Evolutionary conservation across 148 eudicot species (phyloP).

Genomic region (Amaranthus palmeri): DNA sequence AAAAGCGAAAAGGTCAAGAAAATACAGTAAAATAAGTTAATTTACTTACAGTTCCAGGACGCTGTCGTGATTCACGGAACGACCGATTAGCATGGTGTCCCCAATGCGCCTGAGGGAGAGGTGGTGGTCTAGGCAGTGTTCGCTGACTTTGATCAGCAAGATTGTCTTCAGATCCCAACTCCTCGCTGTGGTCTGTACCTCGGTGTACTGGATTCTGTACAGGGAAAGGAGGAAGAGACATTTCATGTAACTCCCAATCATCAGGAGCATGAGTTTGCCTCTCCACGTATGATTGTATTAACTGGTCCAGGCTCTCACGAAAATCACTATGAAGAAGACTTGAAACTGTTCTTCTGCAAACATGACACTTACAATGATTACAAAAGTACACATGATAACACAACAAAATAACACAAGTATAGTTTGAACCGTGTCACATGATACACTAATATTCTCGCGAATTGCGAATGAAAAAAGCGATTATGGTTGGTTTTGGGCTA

Average conservation of each 20-base stretch:
- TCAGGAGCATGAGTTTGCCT: conserved; percentile 60
- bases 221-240: conserved; percentile 28
- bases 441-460: too few relatives aligned
- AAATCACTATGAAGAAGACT: conserved; percentile 87
- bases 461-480: too few relatives aligned
- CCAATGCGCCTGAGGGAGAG: conserved; percentile 38
- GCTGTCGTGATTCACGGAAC: conserved; percentile 33
- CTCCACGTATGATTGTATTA: conserved; percentile 79
- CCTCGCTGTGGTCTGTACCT: conserved; percentile 32
- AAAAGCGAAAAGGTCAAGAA: background rate
- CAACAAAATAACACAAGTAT: background rate
- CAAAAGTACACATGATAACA: background rate
- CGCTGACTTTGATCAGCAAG: conserved; percentile 26
- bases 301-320: conserved; percentile 74
- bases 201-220: conserved; percentile 41
- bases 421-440: too few relatives aligned
- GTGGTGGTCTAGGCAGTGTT: conserved; percentile 28
- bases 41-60: conserved; percentile 54
- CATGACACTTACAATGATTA: conserved; percentile 8
- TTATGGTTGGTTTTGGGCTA: too few relatives aligned
- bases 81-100: conserved; percentile 39
- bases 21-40: background rate
- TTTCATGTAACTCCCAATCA: conserved; percentile 56
- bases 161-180: conserved; percentile 16
- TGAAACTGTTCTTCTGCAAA: conserved; percentile 80